A percentile compares a stretch with the other conserved stretches of the same genome.
These are phyloP conservation scores for Berkeleyomyces basicola DNA, from an alignment of 2,329 filamentous ascomycete species.

Conservation along the genomic window DNA sequence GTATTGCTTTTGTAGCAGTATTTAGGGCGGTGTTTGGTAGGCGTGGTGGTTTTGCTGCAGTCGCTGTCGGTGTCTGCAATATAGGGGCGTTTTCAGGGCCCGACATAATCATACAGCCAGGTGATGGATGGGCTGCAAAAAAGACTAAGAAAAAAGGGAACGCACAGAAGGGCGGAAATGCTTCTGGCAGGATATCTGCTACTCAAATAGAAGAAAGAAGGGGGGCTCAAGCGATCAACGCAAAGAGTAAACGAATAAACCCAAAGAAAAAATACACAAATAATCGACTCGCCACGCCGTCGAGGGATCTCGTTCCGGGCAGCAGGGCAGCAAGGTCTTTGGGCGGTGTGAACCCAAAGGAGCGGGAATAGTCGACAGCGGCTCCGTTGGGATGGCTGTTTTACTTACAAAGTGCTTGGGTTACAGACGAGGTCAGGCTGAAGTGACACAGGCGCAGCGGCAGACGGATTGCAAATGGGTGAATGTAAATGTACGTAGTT, in stretches of 20 bases:
- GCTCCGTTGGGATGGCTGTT: not conserved
- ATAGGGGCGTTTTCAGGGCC: constrained; percentile 6
- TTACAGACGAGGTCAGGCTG: not conserved
- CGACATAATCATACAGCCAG: constrained; percentile 9
- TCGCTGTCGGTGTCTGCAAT: not conserved
- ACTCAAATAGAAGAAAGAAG: not conserved
- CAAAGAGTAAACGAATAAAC: not conserved
- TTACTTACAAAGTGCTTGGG: not conserved
- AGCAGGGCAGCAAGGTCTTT: not conserved
- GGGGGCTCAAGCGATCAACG: not conserved
- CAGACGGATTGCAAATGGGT: not conserved
- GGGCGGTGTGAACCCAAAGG: constrained; percentile 1
- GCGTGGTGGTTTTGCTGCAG: not conserved
- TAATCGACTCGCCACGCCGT: not conserved
- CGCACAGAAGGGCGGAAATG: not conserved
- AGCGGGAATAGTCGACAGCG: not conserved
- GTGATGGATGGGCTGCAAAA: not conserved
- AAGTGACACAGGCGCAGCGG: not conserved
- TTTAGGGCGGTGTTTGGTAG: not conserved
- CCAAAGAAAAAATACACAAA: not conserved
- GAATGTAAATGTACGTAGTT: not conserved
- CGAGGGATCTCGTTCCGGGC: not conserved
- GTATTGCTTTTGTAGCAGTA: constrained; percentile 1
- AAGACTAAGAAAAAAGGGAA: not conserved
- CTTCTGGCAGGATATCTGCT: not conserved